phyloP scores from a whole-genome alignment of 2,329 filamentous ascomycete genomes.

The Curvularia sp. region DNA sequence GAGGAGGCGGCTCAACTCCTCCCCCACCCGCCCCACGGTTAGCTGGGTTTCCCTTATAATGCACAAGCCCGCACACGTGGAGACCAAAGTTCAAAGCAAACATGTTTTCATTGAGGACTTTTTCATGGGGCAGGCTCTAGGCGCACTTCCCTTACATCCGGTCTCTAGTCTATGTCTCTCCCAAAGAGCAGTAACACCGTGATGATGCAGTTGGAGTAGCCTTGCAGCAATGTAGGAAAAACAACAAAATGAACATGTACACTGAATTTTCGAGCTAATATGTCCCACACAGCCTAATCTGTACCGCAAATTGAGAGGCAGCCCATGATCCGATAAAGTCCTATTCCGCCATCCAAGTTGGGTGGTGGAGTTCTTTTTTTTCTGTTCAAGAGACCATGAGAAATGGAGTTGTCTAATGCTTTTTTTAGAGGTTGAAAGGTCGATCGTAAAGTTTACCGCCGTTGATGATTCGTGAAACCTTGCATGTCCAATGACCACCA shows the following conservation, averaged over 20 bases:
- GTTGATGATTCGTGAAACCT: constrained; percentile 29
- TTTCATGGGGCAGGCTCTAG: constrained; percentile 3
- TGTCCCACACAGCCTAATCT: constrained; percentile 32
- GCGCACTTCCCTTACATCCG: constrained; percentile 5
- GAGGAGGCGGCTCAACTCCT: neutral
- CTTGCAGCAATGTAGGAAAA: constrained; percentile 5
- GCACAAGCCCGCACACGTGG: neutral
- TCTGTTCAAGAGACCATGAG: constrained; percentile 28
- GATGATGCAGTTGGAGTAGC: constrained; percentile 4
- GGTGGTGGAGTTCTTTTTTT: constrained; percentile 3
- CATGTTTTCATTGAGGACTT: constrained; percentile 8
- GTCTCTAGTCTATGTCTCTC: constrained; percentile 10
- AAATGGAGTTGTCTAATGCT: constrained; percentile 45
- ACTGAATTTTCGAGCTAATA: constrained; percentile 22
- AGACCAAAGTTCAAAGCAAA: constrained; percentile 1
- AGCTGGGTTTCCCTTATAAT: neutral
- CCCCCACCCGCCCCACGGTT: neutral
- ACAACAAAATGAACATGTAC: constrained; percentile 25
- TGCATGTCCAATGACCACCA: constrained; percentile 12
- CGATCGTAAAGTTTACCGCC: constrained; percentile 31
- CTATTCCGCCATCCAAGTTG: constrained; percentile 15
- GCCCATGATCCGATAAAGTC: constrained; percentile 28
- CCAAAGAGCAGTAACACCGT: constrained; percentile 9
- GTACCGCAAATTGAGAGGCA: constrained; percentile 25
- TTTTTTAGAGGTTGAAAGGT: constrained; percentile 40